Base-by-base conservation (phyloP, 2,329 filamentous ascomycete genomes). In the Paracorniculantispora psalliotae region DNA sequence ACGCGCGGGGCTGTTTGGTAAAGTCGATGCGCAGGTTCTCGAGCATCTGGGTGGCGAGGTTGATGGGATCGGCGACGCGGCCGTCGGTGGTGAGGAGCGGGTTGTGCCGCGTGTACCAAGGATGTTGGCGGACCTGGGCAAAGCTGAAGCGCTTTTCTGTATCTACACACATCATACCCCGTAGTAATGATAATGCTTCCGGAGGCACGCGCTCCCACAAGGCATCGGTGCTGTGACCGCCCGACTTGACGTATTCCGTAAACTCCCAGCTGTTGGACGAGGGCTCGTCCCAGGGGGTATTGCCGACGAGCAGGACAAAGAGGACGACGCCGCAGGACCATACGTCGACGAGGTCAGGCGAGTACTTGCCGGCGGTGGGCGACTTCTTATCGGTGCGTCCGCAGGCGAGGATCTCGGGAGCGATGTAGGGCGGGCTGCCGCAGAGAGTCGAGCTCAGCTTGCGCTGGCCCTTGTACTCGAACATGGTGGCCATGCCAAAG, bases 241-340 rank as follows among this genome's bases (percentile, higher is more conserved):
- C 87, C 1, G 86, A 91, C 60, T 85, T 83, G 43, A 90, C 79
- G 70, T 96, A 99, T 72, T 97, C 92, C 66, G 89, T 84, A 66
- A 90, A 99, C 74, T 99, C 94, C 79, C 90, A 96, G 71, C 91
- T 97, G 59, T 85, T 81, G 37, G 83, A 77, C 2, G 92, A 93
- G 0, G 94, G 94, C 69, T 94, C 90, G 68, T 97, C 94, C 94
- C 94, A 99, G 0, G 94, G 94, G 2, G 94, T 99, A 70, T 99
- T 99, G 10, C 94, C 94, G 1, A 96, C 92, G 3, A 99, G 79
- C 4, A 99, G 79, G 37, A 97, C 94, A 69, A 99, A 99, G 4
- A 99, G 79, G n/a, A 99, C 96, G 56, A 99, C 92, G 35, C 94
- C 94, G 67, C 92, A 97, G 17, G 92, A 97, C 96, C 96, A 99